Evolutionary conservation across 805 yeast species (phyloP).

Genomic region (Candida peoriensis): DNA sequence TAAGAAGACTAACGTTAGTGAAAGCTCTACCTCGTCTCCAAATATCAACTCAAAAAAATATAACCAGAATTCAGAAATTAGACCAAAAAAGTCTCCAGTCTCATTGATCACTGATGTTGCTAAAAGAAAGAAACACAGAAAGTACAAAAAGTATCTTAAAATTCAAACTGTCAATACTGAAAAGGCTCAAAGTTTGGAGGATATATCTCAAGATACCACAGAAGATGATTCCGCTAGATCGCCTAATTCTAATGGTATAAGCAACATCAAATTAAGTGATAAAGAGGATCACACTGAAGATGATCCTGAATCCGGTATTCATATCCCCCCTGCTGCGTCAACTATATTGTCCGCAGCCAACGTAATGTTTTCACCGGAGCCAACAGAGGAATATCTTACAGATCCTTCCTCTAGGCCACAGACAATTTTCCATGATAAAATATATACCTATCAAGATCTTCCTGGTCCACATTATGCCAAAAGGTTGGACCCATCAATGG

Average conservation of each 20-base stretch:
- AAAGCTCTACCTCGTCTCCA: too few relatives aligned
- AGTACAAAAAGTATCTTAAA: slow-evolving; percentile 15
- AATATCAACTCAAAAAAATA: background rate
- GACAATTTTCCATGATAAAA: slow-evolving; percentile 76
- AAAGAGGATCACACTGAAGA: background rate
- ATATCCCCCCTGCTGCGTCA: slow-evolving; percentile 66
- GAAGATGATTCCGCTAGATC: background rate
- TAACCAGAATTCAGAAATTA: slow-evolving; percentile 11
- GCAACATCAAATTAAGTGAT: slow-evolving; percentile 9
- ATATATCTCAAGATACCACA: too few relatives aligned
- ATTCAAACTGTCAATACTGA: slow-evolving; percentile 21
- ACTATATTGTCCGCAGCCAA: slow-evolving; percentile 75
- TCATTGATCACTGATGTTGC: background rate
- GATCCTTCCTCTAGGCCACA: slow-evolving; percentile 63
- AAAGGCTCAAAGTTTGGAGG: too few relatives aligned
- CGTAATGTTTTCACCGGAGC: slow-evolving; percentile 75
- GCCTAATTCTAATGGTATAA: too few relatives aligned
- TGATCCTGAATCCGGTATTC: slow-evolving; percentile 19
- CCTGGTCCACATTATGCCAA: slow-evolving; percentile 47
- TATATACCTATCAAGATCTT: slow-evolving; percentile 59
- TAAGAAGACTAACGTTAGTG: background rate
- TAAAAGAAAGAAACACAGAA: slow-evolving; percentile 9
- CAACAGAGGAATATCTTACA: slow-evolving; percentile 58
- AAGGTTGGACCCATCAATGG: slow-evolving; percentile 10
- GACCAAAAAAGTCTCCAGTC: background rate